Evolutionary conservation across 1,284 basidiomycete genomes (phyloP).

Genomic region (Trichosporon sp.): DNA sequence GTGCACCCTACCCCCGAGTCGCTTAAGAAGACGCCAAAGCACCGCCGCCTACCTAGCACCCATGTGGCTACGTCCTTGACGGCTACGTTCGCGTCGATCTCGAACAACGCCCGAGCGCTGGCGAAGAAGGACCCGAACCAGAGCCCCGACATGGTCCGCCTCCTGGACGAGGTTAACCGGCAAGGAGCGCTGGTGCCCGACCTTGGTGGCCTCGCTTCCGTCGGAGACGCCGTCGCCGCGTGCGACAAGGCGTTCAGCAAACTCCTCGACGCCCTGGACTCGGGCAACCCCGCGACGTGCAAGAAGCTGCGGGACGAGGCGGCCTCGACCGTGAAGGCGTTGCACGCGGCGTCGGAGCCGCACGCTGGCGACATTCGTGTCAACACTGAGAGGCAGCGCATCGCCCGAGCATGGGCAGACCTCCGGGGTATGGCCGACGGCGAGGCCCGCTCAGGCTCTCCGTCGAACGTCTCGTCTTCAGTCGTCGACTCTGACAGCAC

Average conservation of each 20-base stretch:
- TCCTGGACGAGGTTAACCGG: conserved; percentile 14
- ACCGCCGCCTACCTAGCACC: conserved; percentile 22
- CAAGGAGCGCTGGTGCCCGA: conserved; percentile 13
- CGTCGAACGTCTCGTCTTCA: not conserved
- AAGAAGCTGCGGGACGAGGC: conserved; percentile 9
- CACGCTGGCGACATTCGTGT: conserved; percentile 26
- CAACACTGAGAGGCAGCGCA: conserved; percentile 20
- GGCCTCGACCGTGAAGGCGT: not conserved
- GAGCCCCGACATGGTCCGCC: conserved; percentile 2
- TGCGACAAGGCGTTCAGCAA: conserved; percentile 28
- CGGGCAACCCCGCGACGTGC: not conserved
- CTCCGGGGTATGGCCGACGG: conserved; percentile 22
- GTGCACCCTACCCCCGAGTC: conserved; percentile 12
- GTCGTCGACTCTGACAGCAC: not conserved
- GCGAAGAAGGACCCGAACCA: not conserved
- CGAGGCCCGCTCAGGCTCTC: conserved; percentile 1
- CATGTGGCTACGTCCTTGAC: conserved; percentile 9
- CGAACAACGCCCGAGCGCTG: conserved; percentile 18
- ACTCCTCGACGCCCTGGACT: conserved; percentile 28
- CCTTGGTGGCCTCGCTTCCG: conserved; percentile 17
- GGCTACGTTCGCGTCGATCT: conserved; percentile 20
- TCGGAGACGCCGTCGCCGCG: conserved; percentile 16
- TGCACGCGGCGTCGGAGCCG: conserved; percentile 10
- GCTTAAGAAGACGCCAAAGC: conserved; percentile 12
- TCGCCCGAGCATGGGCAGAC: conserved; percentile 23